Percentiles rank a stretch among this genome's conserved stretches.
Conservation (phyloP, 2,329 filamentous ascomycete species). For the Hypoxylon sp. region DNA sequence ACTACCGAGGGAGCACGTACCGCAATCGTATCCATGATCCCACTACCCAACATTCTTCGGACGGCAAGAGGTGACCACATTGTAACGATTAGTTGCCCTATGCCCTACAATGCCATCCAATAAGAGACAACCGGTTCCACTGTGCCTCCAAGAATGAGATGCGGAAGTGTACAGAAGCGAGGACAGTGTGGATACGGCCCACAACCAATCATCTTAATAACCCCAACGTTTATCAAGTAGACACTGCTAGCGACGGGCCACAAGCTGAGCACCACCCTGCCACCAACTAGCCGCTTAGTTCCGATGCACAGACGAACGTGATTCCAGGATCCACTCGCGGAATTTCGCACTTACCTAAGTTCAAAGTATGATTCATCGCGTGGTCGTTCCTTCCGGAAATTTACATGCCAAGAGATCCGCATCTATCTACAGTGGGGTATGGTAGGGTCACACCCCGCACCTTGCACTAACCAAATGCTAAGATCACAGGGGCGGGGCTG, state of each 20-base stretch:
- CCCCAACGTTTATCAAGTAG: not conserved
- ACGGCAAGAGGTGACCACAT: too few relatives aligned
- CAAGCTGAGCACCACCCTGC: not conserved
- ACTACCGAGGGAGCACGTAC: too few relatives aligned
- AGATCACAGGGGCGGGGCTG: not conserved
- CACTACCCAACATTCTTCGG: too few relatives aligned
- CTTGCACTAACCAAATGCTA: not conserved
- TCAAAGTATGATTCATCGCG: not conserved
- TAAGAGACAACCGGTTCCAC: too few relatives aligned
- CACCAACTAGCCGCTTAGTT: not conserved
- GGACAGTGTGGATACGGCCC: too few relatives aligned
- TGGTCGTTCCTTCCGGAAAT: not conserved
- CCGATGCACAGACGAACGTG: not conserved
- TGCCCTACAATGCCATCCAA: too few relatives aligned
- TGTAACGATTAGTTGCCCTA: too few relatives aligned
- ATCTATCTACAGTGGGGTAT: slow-evolving; percentile 15
- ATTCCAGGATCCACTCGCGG: not conserved
- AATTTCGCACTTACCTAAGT: not conserved
- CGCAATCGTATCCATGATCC: too few relatives aligned
- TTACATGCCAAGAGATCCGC: slow-evolving; percentile 16
- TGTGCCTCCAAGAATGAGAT: too few relatives aligned
- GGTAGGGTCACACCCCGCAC: not conserved
- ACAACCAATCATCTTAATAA: not conserved
- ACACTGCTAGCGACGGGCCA: not conserved
- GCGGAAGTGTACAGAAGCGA: too few relatives aligned